phyloP scores from a whole-genome alignment of 2,329 filamentous ascomycete species.

The Teratosphaeria destructans region DNA sequence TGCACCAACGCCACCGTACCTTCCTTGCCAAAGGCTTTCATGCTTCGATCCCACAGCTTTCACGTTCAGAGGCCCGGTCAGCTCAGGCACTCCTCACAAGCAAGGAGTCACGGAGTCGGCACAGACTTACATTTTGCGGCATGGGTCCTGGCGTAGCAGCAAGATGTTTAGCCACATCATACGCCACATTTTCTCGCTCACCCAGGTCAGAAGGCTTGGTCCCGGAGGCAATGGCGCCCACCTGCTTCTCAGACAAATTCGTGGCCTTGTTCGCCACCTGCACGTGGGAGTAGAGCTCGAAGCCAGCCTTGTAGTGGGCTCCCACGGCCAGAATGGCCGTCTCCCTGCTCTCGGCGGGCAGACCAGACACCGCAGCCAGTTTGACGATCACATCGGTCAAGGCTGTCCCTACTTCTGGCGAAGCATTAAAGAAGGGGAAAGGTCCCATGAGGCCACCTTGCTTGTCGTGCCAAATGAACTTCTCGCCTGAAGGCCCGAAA shows the following conservation, averaged over 20 bases:
- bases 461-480: conserved; percentile 4
- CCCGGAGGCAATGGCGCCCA: conserved; percentile 7
- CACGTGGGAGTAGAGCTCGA: conserved; percentile 15
- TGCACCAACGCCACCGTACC: conserved; percentile 11
- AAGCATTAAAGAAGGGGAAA: conserved; percentile 8
- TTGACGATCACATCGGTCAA: conserved; percentile 2
- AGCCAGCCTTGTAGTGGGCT: conserved; percentile 9
- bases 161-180: conserved; percentile 13
- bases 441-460: conserved; percentile 11
- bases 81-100: neutral
- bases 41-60: conserved; percentile 10
- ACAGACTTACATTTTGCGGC: neutral
- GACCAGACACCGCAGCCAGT: conserved; percentile 5
- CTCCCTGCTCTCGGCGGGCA: conserved; percentile 13
- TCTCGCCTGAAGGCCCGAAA: conserved; percentile 2
- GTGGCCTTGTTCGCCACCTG: conserved; percentile 8
- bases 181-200: conserved; percentile 11
- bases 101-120: neutral
- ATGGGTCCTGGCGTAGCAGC: conserved; percentile 9
- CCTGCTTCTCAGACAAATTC: conserved; percentile 5
- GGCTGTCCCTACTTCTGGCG: conserved; percentile 4
- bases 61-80: conserved; percentile 3
- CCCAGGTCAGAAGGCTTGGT: conserved; percentile 13
- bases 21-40: conserved; percentile 14
- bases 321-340: conserved; percentile 15